Base-by-base conservation (phyloP, 371 early-diverging fungal species). In the Mortierella sp. region DNA sequence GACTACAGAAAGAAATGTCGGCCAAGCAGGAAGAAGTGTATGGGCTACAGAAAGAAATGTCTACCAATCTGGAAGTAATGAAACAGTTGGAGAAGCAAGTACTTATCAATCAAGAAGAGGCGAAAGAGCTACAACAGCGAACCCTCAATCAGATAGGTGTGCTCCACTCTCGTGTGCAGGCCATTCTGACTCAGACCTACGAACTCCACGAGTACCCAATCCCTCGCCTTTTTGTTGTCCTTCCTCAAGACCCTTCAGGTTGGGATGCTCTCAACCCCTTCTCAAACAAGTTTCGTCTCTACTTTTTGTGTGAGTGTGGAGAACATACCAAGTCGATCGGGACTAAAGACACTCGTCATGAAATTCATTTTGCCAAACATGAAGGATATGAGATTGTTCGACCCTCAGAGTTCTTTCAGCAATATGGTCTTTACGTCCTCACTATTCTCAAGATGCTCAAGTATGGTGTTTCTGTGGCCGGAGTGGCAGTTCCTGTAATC, bases 221-320 rank as follows among this genome's bases (percentile, higher is more conserved):
- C 23, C 70, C 70, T 9, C 44, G 47, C 7, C 53, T 63, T 4
- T 70, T 64, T 30, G 21, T 70, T 2, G 45, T 70, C 11, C 19
- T 70, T 9, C 70, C 64, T 11, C 1, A 7, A 7, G 66, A 66
- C 18, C 12, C 21, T 21, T 7, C 6, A 4, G n/a, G 19, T 43
- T 25, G 21, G 1, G 21, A 25, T 0, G 26, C 44, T 7, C 30
- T 16, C n/a, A 44, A 16, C 37, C 37, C 28, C 4, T 7, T 12
- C 14, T 21, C 51, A 9, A 58, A 44, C 25, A 47, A 26, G 25
- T 70, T 70, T 51, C 45, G 66, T 3, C 50, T 71, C 19, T 61
- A 56, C 55, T 71, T 65, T 26, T 43, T 71, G 16, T 71, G 66
- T 26, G 72, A 71, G 44, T 71, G 72, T 18, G 72, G 72, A 9